Conservation (phyloP, 1,139 yeast genomes). For the Geotrichum candidum region DNA sequence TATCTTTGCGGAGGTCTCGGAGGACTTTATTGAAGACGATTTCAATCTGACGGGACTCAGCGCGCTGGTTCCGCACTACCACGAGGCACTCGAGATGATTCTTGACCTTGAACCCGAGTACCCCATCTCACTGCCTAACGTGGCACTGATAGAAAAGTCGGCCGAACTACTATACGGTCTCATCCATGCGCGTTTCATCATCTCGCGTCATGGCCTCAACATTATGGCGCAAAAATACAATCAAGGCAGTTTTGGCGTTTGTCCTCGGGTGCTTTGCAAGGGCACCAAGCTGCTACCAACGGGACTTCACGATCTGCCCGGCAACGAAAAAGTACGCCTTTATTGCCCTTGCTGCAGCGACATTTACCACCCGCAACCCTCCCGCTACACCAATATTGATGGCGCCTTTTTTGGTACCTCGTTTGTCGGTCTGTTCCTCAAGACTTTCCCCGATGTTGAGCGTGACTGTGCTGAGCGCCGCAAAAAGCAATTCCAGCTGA, state of each 20-base stretch:
- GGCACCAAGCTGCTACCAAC: conserved; percentile 91
- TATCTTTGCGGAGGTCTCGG: conserved; percentile 85
- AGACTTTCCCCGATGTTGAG: conserved; percentile 82
- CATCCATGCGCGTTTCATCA: conserved; percentile 86
- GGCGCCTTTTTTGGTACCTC: conserved; percentile 97
- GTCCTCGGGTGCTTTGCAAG: conserved; percentile 87
- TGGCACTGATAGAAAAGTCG: conserved; percentile 75
- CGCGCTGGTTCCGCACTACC: conserved; percentile 79
- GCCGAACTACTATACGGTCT: conserved; percentile 90
- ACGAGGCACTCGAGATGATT: conserved; percentile 87
- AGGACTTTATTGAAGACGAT: conserved; percentile 93
- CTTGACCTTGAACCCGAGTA: conserved; percentile 77
- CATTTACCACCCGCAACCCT: conserved; percentile 77
- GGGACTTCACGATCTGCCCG: conserved; percentile 86
- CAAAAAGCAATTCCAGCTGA: conserved; percentile 58
- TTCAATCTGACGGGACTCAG: conserved; percentile 88
- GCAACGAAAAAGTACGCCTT: conserved; percentile 83
- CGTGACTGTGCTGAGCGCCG: conserved; percentile 44
- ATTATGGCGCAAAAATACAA: conserved; percentile 96
- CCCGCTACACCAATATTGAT: conserved; percentile 80
- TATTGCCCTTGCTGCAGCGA: conserved; percentile 95
- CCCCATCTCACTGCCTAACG: conserved; percentile 55
- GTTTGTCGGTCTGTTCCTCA: conserved; percentile 85
- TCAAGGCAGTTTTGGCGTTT: conserved; percentile 79
- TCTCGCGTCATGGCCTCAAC: conserved; percentile 84